Percentiles rank a stretch among this genome's conserved stretches.
Conservation (phyloP, 2,329 filamentous ascomycete genomes). For the Cryphonectria nitschkei region DNA sequence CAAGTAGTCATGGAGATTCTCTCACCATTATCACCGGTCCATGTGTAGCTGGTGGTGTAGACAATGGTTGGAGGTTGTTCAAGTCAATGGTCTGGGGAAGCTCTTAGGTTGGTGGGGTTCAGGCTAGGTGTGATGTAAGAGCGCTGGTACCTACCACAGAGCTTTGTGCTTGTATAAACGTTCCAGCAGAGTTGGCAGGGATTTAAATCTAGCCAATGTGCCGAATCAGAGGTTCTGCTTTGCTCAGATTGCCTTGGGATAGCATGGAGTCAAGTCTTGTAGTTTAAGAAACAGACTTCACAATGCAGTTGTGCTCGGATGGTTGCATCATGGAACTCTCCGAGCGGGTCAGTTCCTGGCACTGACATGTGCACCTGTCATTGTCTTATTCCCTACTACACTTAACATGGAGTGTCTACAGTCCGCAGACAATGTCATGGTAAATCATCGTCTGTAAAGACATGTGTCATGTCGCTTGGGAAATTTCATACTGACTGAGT, state of each 20-base stretch:
- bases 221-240: background rate
- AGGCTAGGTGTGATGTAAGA: constrained; percentile 25
- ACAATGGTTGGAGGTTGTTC: constrained; percentile 32
- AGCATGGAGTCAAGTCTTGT: background rate
- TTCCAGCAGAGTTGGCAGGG: background rate
- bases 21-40: constrained; percentile 47
- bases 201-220: background rate
- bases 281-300: background rate
- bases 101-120: constrained; percentile 21
- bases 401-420: background rate
- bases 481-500: background rate
- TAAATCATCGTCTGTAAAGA: background rate
- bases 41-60: constrained; percentile 35
- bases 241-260: background rate
- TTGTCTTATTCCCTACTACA: background rate
- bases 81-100: constrained; percentile 16
- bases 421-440: background rate
- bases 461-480: background rate
- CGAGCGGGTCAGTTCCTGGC: background rate
- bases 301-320: background rate
- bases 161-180: background rate
- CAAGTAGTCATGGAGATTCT: constrained; percentile 16
- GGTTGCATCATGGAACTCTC: background rate
- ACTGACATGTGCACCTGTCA: background rate
- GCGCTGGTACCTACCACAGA: background rate